A percentile compares a stretch with the other conserved stretches of the same genome.
Evolutionary conservation across 176 grass and related monocot species (phyloP).

Genomic region (Hsuehochloa calcarea): DNA sequence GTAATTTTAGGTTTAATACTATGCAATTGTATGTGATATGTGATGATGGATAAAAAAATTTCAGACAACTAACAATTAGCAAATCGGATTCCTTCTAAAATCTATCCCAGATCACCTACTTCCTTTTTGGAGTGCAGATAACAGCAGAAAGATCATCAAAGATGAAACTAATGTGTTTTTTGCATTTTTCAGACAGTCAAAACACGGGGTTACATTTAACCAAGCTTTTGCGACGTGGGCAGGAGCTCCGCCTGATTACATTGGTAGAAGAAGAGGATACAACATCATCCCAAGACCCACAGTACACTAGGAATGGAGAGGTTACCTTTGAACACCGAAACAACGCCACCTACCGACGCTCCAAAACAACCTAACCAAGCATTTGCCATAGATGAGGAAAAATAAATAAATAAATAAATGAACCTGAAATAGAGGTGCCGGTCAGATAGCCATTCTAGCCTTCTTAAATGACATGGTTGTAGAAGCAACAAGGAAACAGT

Average conservation of each 20-base stretch:
- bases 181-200: not conserved
- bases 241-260: too few species aligned
- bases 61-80: too few species aligned
- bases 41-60: too few species aligned
- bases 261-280: too few species aligned
- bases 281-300: too few species aligned
- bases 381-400: not conserved
- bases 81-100: not conserved
- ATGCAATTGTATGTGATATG: too few species aligned
- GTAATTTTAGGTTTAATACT: too few species aligned
- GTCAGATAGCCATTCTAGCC: not conserved
- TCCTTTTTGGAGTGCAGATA: not conserved
- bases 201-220: not conserved
- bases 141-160: not conserved
- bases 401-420: not conserved
- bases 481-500: slow-evolving; percentile 4
- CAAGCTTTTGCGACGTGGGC: not conserved
- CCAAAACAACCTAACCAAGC: not conserved
- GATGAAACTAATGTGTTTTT: not conserved
- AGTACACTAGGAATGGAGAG: too few species aligned
- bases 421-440: not conserved
- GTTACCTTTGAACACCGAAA: too few species aligned
- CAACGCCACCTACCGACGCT: too few species aligned
- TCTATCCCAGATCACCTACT: not conserved
- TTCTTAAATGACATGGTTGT: not conserved